These are phyloP conservation scores for Raphanus raphanistrum DNA, from an alignment of 345 rosid genomes.

Conservation along the genomic window DNA sequence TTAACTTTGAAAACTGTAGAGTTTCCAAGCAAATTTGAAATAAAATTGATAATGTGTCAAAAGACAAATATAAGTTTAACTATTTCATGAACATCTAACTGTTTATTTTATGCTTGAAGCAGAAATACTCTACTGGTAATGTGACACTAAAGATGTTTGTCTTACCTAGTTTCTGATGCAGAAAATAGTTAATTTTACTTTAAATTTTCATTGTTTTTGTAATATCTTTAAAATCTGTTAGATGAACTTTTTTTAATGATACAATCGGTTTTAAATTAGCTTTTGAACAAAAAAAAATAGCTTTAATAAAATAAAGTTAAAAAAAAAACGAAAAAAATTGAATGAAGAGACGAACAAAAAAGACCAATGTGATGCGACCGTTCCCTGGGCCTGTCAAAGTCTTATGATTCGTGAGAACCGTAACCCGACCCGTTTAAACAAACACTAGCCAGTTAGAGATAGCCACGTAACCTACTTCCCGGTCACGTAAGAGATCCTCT, in stretches of 20 bases:
- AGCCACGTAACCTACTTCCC: background rate
- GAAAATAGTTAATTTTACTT: background rate
- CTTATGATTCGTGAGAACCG: slow-evolving; percentile 13
- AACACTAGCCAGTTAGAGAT: background rate
- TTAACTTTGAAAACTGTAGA: no score
- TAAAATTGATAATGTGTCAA: background rate
- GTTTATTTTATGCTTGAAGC: background rate
- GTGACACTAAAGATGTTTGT: background rate
- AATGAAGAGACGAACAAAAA: background rate
- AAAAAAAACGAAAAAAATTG: background rate
- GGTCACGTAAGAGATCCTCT: slow-evolving; percentile 33
- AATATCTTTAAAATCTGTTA: background rate
- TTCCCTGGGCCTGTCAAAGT: slow-evolving; percentile 11
- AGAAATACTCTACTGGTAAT: background rate
- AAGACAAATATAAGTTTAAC: background rate
- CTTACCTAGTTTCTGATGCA: background rate
- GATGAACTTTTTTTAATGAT: background rate
- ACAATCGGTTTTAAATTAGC: background rate
- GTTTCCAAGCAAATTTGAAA: background rate
- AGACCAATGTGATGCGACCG: slow-evolving; percentile 30
- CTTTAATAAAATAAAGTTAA: background rate
- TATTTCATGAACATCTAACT: background rate
- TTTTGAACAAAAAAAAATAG: no score
- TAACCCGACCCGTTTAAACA: slow-evolving; percentile 25
- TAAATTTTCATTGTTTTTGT: background rate